These are phyloP conservation scores for Fragaria nilgerrensis DNA, from an alignment of 306 rosid genomes.

Conservation along the genomic window DNA sequence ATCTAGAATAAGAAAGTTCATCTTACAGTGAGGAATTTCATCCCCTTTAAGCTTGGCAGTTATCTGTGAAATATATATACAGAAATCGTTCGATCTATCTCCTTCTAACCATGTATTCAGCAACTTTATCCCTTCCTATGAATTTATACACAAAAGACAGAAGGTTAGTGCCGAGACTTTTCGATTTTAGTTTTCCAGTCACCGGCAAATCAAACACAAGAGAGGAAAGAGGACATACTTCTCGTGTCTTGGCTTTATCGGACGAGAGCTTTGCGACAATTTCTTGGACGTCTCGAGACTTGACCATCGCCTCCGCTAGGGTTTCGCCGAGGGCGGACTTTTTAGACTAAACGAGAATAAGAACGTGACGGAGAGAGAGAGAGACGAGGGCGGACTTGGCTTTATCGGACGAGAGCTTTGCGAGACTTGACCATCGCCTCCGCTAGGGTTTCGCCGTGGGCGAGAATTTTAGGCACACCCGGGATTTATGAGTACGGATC, in stretches of 20 bases:
- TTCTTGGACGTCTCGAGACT: conserved; percentile 75
- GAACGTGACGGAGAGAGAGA: too few species aligned
- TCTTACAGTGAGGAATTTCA: conserved; percentile 68
- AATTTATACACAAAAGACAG: neutral
- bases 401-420: too few species aligned
- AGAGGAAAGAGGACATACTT: conserved; percentile 41
- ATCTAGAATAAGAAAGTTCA: neutral
- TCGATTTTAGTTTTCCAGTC: too few species aligned
- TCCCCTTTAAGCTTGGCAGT: conserved; percentile 69
- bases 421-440: too few species aligned
- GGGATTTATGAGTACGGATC: too few species aligned
- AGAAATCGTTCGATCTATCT: conserved; percentile 59
- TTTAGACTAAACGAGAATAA: too few species aligned
- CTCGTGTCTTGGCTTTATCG: conserved; percentile 82
- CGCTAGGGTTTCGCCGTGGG: too few species aligned
- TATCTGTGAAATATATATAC: conserved; percentile 63
- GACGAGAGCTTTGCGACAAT: conserved; percentile 75
- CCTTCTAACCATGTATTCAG: conserved; percentile 93
- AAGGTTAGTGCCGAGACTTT: too few species aligned
- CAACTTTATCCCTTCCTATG: conserved; percentile 81
- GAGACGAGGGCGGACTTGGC: too few species aligned
- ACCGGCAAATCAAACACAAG: neutral
- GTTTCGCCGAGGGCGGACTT: neutral
- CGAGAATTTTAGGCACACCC: too few species aligned
- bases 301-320: conserved; percentile 40